Percentiles rank a stretch among this genome's conserved stretches.
phyloP scores from a whole-genome alignment of 108 stramenopile genomes.

The Asterionellopsis glacialis region DNA sequence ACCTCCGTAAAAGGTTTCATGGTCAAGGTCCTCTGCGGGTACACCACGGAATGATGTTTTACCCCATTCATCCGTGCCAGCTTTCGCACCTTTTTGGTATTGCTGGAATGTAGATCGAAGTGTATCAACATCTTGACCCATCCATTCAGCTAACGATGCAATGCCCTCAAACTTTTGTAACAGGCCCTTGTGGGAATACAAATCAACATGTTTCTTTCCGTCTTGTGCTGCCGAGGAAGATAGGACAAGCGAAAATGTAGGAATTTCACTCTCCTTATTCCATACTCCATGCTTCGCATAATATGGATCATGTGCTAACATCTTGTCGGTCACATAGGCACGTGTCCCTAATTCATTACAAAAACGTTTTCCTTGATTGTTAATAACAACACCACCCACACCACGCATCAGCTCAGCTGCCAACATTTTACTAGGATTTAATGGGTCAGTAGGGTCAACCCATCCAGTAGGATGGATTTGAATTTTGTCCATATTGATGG shows the following conservation, averaged over 20 bases:
- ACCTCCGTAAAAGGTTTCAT: conserved; percentile 78
- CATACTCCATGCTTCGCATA: conserved; percentile 56
- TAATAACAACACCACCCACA: conserved; percentile 50
- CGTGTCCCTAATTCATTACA: conserved; percentile 63
- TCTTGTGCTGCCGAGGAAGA: conserved; percentile 69
- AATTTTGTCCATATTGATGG: conserved; percentile 87
- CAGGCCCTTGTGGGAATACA: conserved; percentile 81
- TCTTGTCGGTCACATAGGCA: conserved; percentile 26
- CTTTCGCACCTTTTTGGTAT: conserved; percentile 54
- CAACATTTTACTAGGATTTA: conserved; percentile 66
- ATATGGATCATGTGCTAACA: conserved; percentile 26
- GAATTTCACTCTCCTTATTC: conserved; percentile 53
- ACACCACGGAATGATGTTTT: conserved; percentile 54
- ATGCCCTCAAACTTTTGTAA: conserved; percentile 69
- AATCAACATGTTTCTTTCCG: conserved; percentile 85
- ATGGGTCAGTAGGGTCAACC: conserved; percentile 83
- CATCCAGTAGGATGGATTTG: conserved; percentile 95
- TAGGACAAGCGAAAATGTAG: conserved; percentile 75
- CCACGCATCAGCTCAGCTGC: conserved; percentile 78
- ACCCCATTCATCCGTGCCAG: conserved; percentile 62
- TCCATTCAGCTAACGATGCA: conserved; percentile 62
- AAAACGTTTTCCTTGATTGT: conserved; percentile 44
- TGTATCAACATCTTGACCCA: conserved; percentile 31
- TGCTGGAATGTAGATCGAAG: conserved; percentile 46
- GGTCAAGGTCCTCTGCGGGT: conserved; percentile 30